Conservation (phyloP, 2,329 filamentous ascomycete species). For the Sclerotinia subarctica region DNA sequence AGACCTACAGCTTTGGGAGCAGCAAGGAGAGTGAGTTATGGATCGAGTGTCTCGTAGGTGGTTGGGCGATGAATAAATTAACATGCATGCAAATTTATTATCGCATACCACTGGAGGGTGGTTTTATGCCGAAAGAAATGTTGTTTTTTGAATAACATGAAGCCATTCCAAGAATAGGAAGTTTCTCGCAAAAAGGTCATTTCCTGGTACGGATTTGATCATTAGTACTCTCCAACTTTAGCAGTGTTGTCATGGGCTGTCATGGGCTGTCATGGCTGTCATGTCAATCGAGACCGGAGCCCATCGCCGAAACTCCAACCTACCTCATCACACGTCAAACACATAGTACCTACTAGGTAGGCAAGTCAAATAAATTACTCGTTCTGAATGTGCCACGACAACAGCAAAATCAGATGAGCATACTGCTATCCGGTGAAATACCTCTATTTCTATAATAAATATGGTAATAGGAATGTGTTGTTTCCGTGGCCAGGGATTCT, state of each 20-base stretch:
- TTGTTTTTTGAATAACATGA: no score
- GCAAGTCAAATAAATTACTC: constrained; percentile 1
- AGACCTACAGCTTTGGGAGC: not conserved
- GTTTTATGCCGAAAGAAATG: not conserved
- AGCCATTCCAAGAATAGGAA: not conserved
- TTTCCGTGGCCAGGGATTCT: not conserved
- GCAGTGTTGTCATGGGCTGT: not conserved
- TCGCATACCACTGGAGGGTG: no score
- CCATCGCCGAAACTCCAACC: constrained; percentile 1
- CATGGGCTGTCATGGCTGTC: not conserved
- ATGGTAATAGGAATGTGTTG: constrained; percentile 8
- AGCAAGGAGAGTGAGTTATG: not conserved
- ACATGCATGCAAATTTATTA: not conserved
- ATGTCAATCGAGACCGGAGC: not conserved
- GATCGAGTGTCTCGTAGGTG: not conserved
- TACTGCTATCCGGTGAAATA: not conserved
- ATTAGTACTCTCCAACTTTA: not conserved
- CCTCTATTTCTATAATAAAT: not conserved
- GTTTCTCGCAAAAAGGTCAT: not conserved
- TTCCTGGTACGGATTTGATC: not conserved
- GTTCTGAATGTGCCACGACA: constrained; percentile 16
- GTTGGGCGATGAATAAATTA: not conserved
- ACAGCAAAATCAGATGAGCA: constrained; percentile 13
- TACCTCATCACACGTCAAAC: constrained; percentile 15
- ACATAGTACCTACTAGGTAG: not conserved